phyloP scores from a whole-genome alignment of 768 basidiomycete genomes.

The Lepiota brunneoincarnata region DNA sequence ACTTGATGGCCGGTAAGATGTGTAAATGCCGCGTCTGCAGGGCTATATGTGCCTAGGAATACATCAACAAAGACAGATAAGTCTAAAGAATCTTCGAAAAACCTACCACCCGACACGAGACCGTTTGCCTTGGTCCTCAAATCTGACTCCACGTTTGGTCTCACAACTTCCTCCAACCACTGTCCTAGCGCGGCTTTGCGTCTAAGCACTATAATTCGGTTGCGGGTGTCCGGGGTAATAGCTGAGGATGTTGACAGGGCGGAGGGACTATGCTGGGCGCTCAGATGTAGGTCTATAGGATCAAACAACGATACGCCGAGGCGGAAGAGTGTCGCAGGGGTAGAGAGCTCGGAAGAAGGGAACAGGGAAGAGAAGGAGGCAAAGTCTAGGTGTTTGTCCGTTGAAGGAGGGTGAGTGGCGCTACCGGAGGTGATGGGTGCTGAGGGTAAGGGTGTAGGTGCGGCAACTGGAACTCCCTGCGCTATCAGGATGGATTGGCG shows the following conservation, averaged over 20 bases:
- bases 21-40: constrained; percentile 60
- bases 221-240: constrained; percentile 58
- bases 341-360: constrained; percentile 64
- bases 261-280: constrained; percentile 21
- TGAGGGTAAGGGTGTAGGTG: constrained; percentile 43
- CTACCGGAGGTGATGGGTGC: constrained; percentile 21
- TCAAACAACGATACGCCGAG: constrained; percentile 90
- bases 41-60: constrained; percentile 33
- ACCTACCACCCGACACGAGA: constrained; percentile 22
- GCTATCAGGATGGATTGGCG: constrained; percentile 68
- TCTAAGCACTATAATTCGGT: constrained; percentile 59
- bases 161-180: constrained; percentile 80
- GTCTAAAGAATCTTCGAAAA: background rate
- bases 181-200: constrained; percentile 77
- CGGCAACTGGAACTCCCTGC: constrained; percentile 68
- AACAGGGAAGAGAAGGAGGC: constrained; percentile 74
- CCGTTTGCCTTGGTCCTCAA: constrained; percentile 35
- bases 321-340: constrained; percentile 82
- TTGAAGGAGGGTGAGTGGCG: constrained; percentile 23
- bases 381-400: constrained; percentile 60
- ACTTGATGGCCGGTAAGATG: constrained; percentile 86
- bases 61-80: background rate
- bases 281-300: constrained; percentile 65
- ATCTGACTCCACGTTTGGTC: constrained; percentile 69
- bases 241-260: constrained; percentile 21